Percentiles rank a stretch among this genome's conserved stretches.
These are phyloP conservation scores for Debaryomyces tyrocola DNA, from an alignment of 805 yeast genomes.

Conservation along the genomic window DNA sequence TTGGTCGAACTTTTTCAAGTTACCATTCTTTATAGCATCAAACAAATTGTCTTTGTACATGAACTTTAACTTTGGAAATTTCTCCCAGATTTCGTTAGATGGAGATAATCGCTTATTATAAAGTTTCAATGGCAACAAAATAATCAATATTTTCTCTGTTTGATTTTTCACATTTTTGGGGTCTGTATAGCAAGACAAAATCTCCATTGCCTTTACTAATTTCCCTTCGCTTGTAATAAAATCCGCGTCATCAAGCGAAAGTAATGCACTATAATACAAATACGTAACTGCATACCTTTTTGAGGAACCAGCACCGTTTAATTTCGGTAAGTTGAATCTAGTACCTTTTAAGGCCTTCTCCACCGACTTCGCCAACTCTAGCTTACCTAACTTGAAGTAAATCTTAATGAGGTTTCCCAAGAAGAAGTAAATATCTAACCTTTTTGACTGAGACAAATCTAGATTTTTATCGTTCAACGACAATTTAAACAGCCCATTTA, in stretches of 20 bases:
- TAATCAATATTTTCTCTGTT: constrained; percentile 49
- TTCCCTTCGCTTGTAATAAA: constrained; percentile 50
- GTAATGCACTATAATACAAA: constrained; percentile 67
- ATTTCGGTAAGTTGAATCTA: constrained; percentile 52
- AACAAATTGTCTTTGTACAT: constrained; percentile 50
- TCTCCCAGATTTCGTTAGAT: constrained; percentile 32
- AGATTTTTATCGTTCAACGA: constrained; percentile 77
- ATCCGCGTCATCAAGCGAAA: constrained; percentile 66
- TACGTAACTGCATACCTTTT: constrained; percentile 56
- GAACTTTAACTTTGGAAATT: constrained; percentile 39
- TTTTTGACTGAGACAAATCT: constrained; percentile 48
- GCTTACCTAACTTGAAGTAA: constrained; percentile 64
- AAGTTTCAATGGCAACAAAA: constrained; percentile 65
- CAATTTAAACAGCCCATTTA: constrained; percentile 72
- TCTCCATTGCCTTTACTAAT: constrained; percentile 50
- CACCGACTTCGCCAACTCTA: constrained; percentile 72
- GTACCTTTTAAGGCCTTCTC: constrained; percentile 66
- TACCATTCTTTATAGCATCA: constrained; percentile 52
- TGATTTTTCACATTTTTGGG: constrained; percentile 25
- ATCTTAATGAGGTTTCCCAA: constrained; percentile 67
- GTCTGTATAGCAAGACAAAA: constrained; percentile 23
- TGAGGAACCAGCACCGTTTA: constrained; percentile 30
- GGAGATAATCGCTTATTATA: constrained; percentile 52
- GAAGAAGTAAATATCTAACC: constrained; percentile 67
- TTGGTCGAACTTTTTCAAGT: constrained; percentile 51